Evolutionary conservation across 768 basidiomycete species (phyloP).

Genomic region (Melanogaster broomeanus): DNA sequence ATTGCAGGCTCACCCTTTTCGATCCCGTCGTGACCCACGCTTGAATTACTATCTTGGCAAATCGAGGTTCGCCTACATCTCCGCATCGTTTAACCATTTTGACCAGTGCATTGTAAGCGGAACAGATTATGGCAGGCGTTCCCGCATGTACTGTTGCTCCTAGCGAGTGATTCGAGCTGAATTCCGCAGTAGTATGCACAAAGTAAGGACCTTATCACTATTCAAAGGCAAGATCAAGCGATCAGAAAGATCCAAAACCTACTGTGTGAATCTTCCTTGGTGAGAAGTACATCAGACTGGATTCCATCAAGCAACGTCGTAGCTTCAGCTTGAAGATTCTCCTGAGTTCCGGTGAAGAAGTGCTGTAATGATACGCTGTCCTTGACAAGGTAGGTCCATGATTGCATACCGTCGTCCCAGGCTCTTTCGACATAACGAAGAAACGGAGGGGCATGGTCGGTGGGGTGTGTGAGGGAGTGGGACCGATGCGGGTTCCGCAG

Average conservation of each 20-base stretch:
- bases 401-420: conserved; percentile 36
- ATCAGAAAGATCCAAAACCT: conserved; percentile 4
- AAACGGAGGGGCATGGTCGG: conserved; percentile 13
- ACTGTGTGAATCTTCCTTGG: conserved; percentile 22
- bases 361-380: conserved; percentile 37
- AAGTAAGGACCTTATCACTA: conserved; percentile 29
- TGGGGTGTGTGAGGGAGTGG: conserved; percentile 17
- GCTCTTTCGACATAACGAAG: conserved; percentile 8
- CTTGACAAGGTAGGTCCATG: conserved; percentile 23
- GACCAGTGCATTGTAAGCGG: conserved; percentile 29
- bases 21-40: conserved; percentile 46
- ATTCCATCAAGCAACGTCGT: conserved; percentile 39
- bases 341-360: conserved; percentile 50
- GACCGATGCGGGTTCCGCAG: conserved; percentile 23
- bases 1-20: conserved; percentile 31
- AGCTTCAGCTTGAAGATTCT: conserved; percentile 40
- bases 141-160: conserved; percentile 24
- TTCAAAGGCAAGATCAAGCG: conserved; percentile 3
- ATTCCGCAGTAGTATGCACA: conserved; percentile 16
- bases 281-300: conserved; percentile 35
- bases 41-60: conserved; percentile 37
- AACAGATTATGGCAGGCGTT: conserved; percentile 20
- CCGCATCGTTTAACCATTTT: conserved; percentile 36
- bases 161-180: conserved; percentile 10
- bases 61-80: conserved; percentile 30